These are phyloP conservation scores for Eucalyptus regnans DNA, from an alignment of 345 rosid genomes.

Conservation along the genomic window DNA sequence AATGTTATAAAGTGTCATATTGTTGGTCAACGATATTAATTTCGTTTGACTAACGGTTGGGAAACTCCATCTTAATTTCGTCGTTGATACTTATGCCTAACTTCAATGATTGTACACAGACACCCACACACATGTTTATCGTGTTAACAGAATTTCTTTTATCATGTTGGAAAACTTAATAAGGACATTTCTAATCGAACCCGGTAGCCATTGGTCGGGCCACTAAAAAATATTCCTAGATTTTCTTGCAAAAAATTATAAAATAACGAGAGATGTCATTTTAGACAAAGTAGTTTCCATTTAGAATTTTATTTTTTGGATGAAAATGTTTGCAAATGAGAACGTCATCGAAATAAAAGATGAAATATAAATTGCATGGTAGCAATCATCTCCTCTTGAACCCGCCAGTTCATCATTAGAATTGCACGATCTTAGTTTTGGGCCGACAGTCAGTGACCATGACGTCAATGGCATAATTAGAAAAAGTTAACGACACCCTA, in stretches of 20 bases:
- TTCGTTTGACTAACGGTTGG: background rate
- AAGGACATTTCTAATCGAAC: background rate
- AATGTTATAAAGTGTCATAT: background rate
- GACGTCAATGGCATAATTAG: background rate
- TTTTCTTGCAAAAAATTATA: background rate
- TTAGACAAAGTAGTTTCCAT: background rate
- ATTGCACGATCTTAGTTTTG: background rate
- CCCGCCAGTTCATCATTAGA: background rate
- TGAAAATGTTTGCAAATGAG: background rate
- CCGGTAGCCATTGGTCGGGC: background rate
- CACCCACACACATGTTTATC: background rate
- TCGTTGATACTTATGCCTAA: background rate
- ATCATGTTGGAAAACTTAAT: background rate
- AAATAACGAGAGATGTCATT: background rate
- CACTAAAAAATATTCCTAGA: background rate
- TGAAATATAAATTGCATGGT: background rate
- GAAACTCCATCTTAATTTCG: background rate
- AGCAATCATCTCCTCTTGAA: background rate
- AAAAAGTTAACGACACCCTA: background rate
- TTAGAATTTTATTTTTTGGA: background rate
- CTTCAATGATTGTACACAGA: accelerated
- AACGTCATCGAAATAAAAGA: background rate
- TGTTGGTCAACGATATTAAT: background rate
- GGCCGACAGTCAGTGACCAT: background rate
- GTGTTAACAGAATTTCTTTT: background rate